These are phyloP conservation scores for Phlyctochytrium arcticum DNA, from an alignment of 192 early-diverging fungal genomes.

Conservation along the genomic window DNA sequence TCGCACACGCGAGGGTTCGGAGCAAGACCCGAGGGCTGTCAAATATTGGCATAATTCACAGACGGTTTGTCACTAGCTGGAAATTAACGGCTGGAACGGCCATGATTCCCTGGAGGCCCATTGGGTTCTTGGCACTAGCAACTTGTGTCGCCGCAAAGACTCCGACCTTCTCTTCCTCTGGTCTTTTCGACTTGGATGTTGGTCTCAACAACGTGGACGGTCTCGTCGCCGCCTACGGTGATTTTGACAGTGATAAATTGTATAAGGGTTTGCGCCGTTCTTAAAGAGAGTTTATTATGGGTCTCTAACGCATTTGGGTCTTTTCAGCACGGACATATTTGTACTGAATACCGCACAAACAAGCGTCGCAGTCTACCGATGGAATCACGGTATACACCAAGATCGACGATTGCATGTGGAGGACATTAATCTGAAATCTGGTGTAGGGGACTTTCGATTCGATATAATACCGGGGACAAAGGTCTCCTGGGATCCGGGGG, in stretches of 20 bases:
- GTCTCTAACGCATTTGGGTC: neutral
- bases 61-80: too few species aligned
- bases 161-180: constrained; percentile 22
- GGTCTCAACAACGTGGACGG: constrained; percentile 65
- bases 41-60: too few species aligned
- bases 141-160: neutral
- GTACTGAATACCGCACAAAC: constrained; percentile 64
- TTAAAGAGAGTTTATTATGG: neutral
- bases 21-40: too few species aligned
- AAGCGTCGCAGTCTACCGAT: constrained; percentile 62
- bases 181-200: constrained; percentile 36
- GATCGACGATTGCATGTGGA: constrained; percentile 3
- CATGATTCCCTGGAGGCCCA: too few species aligned
- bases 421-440: neutral
- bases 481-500: constrained; percentile 29
- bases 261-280: constrained; percentile 22
- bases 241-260: constrained; percentile 80
- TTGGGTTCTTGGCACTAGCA: too few species aligned
- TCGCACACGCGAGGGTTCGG: too few species aligned
- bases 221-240: constrained; percentile 77
- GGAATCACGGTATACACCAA: constrained; percentile 55
- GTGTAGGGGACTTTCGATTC: constrained; percentile 4
- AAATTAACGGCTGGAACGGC: too few species aligned
- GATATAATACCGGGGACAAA: constrained; percentile 39
- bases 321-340: constrained; percentile 74